phyloP scores from a whole-genome alignment of 306 rosid species.

The Vigna nakashimae region DNA sequence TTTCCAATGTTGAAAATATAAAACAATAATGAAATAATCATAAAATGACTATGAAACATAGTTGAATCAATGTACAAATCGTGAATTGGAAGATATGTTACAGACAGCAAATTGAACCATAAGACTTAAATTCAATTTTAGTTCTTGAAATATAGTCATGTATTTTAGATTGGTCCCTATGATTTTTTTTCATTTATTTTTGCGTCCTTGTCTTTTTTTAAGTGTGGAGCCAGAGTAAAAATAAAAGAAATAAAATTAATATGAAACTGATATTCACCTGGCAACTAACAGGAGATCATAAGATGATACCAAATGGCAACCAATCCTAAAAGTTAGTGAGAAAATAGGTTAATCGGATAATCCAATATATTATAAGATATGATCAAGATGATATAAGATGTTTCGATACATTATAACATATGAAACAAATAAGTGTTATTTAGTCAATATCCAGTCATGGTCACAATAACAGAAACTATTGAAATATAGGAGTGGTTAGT shows the following conservation, averaged over 20 bases:
- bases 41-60: slow-evolving; percentile 2
- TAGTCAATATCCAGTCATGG: slow-evolving; percentile 11
- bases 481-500: no score
- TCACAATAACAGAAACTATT: slow-evolving; percentile 14
- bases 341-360: neutral
- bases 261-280: no score
- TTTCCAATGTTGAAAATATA: neutral
- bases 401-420: neutral
- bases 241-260: no score
- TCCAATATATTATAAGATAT: neutral
- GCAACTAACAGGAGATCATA: no score
- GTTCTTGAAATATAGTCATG: no score
- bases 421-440: slow-evolving; percentile 11
- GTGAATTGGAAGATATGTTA: neutral
- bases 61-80: neutral
- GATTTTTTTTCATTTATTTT: no score
- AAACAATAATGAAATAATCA: slow-evolving; percentile 26
- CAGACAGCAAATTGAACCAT: neutral
- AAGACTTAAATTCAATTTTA: no score
- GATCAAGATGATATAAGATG: neutral
- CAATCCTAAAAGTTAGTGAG: neutral
- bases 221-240: no score
- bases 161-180: no score
- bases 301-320: neutral
- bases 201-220: no score